Percentiles rank a stretch among this genome's conserved stretches.
phyloP scores from a whole-genome alignment of 2,329 filamentous ascomycete genomes.

The Dactylella cylindrospora region DNA sequence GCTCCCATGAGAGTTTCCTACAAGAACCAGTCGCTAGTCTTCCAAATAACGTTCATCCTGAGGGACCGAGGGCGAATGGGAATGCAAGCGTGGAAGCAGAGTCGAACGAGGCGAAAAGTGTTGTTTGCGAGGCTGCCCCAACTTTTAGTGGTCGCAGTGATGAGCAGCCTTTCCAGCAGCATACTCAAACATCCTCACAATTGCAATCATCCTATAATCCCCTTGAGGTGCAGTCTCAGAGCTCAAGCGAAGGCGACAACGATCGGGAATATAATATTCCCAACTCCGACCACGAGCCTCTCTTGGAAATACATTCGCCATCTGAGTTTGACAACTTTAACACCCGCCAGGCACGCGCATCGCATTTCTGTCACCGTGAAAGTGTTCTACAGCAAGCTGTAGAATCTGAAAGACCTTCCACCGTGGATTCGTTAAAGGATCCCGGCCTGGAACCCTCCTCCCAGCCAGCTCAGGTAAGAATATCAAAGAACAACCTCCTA shows the following conservation, averaged over 20 bases:
- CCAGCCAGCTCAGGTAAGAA: slow-evolving; percentile 34
- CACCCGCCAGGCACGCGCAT: background rate
- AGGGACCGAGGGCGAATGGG: background rate
- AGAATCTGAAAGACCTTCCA: slow-evolving; percentile 34
- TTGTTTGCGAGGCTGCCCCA: slow-evolving; percentile 23
- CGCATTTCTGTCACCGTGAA: slow-evolving; percentile 1
- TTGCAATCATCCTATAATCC: slow-evolving; percentile 19
- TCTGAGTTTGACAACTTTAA: background rate
- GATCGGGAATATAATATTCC: slow-evolving; percentile 13
- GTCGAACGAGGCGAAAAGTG: slow-evolving; percentile 29
- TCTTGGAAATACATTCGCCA: slow-evolving; percentile 12
- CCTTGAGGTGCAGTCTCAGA: no score
- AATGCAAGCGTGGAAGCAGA: background rate
- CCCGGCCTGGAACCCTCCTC: slow-evolving; percentile 1
- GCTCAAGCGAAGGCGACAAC: slow-evolving; percentile 16
- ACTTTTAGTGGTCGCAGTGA: slow-evolving; percentile 8
- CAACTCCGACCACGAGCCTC: slow-evolving; percentile 15
- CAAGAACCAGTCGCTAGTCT: background rate
- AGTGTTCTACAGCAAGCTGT: slow-evolving; percentile 42
- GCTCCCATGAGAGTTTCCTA: slow-evolving; percentile 21
- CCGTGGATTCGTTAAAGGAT: slow-evolving; percentile 31
- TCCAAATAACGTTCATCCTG: background rate
- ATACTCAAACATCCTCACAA: slow-evolving; percentile 30
- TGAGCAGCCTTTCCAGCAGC: slow-evolving; percentile 18
- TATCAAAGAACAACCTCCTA: background rate